These are phyloP conservation scores for Trichosporon inkin DNA, from an alignment of 1,284 basidiomycete genomes.

Conservation along the genomic window DNA sequence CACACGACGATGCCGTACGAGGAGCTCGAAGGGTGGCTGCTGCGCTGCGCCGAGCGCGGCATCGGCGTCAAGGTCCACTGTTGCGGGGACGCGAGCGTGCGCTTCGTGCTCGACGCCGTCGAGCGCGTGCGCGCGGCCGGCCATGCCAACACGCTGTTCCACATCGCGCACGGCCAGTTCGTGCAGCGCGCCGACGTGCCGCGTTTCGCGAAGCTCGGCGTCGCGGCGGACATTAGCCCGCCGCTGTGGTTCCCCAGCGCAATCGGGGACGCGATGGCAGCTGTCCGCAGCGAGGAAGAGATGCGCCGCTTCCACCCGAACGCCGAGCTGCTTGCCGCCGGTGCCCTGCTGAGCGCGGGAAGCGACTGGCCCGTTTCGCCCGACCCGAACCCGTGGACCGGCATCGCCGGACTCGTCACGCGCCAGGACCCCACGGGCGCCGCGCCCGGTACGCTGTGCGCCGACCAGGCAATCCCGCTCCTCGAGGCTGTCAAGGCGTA, in stretches of 20 bases:
- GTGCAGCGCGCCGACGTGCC: neutral
- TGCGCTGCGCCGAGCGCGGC: slow-evolving; percentile 2
- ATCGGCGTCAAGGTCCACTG: slow-evolving; percentile 15
- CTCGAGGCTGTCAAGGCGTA: slow-evolving; percentile 4
- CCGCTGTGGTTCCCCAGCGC: slow-evolving; percentile 10
- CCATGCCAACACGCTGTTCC: neutral
- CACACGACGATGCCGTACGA: slow-evolving; percentile 13
- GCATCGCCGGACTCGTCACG: slow-evolving; percentile 6
- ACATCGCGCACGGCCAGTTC: slow-evolving; percentile 13
- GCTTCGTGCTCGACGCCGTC: slow-evolving; percentile 12
- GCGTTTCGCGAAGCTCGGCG: slow-evolving; percentile 5
- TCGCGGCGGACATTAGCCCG: slow-evolving; percentile 9
- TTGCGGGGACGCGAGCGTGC: slow-evolving; percentile 8
- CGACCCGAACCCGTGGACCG: slow-evolving; percentile 10
- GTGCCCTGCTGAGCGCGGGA: neutral
- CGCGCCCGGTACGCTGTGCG: neutral
- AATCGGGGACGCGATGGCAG: slow-evolving; percentile 1
- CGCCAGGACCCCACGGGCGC: slow-evolving; percentile 5
- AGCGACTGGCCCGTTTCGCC: slow-evolving; percentile 11
- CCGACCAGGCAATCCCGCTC: neutral
- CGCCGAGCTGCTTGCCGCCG: neutral
- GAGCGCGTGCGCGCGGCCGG: slow-evolving; percentile 1
- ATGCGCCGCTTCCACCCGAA: slow-evolving; percentile 8
- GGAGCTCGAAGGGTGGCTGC: slow-evolving; percentile 10
- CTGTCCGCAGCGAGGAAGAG: neutral